Base-by-base conservation (phyloP, 345 rosid genomes). In the Mangifera indica region DNA sequence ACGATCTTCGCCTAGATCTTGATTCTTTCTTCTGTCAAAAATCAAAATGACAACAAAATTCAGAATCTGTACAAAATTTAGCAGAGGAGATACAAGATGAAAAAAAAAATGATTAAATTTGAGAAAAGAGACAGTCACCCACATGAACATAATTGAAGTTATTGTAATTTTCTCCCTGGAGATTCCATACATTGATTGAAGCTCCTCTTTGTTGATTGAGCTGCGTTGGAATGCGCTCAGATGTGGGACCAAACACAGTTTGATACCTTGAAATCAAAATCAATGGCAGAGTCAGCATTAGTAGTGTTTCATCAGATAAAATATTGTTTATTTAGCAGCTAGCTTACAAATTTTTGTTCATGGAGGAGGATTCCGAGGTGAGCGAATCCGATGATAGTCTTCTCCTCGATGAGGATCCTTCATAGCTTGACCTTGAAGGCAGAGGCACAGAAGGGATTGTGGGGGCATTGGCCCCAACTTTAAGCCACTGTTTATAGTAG, bases 401-500 rank as follows among this genome's bases (percentile, higher is more conserved):
- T 74, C 86, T 87, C 9, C 42, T 37, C 42, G 42, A 37, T 9
- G 9, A 37, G 8, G 83, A 80, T 25, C 71, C 62, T 73, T 76
- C 63, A 71, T 45, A 73, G 54, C 70, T 60, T 17, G 74, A 70
- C 53, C 61, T 78, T 10, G 84, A 72, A 9, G 91, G 91, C 66
- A 85, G 72, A 70, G 89, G 87, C 57, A 89, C 83, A 12, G 40
- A 24, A 63, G 91, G 91, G 75, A 81, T 63, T 32, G 83, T n/a
- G 45, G 91, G 84, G 13, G 81, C 76, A 58, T 80, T 77, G 13
- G 65, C 85, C 62, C 89, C 91, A 52, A 78, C 78, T 75, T 81
- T 84, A 49, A 89, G 87, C 91, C 89, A 85, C 20, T 80, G 72
- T 74, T 76, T 82, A 26, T 85, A 87, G 69, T 85, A 89, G 45